These are phyloP conservation scores for Kalanchoe fedtschenkoi DNA, from an alignment of 164 flowering plant genomes.

Conservation along the genomic window DNA sequence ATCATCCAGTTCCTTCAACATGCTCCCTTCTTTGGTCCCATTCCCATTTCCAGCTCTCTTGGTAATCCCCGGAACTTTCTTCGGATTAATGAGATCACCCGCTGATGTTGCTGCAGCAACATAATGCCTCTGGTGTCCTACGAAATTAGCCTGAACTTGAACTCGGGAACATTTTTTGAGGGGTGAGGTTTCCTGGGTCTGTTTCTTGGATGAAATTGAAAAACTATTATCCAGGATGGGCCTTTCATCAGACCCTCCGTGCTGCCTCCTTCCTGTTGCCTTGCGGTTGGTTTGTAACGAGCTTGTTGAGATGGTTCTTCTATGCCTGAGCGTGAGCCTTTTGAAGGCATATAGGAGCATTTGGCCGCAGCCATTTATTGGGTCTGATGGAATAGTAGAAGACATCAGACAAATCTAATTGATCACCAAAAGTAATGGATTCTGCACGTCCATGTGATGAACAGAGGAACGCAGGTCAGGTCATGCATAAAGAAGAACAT, in stretches of 20 bases:
- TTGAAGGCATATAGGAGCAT: too few relatives aligned
- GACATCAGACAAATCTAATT: not conserved
- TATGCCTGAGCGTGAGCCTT: not conserved
- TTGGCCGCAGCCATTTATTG: not conserved
- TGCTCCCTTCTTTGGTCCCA: not conserved
- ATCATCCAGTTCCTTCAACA: too few relatives aligned
- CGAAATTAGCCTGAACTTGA: not conserved
- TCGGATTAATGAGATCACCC: not conserved
- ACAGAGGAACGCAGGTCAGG: too few relatives aligned
- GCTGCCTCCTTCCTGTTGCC: too few relatives aligned
- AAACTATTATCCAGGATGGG: too few relatives aligned
- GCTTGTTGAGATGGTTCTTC: not conserved
- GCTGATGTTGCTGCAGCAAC: not conserved
- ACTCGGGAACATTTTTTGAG: not conserved
- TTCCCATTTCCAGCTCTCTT: not conserved
- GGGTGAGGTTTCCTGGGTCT: not conserved
- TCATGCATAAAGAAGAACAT: too few relatives aligned
- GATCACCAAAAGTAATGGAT: not conserved
- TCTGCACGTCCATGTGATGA: too few relatives aligned
- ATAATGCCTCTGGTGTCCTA: not conserved
- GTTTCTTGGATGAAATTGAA: not conserved
- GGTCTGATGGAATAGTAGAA: not conserved
- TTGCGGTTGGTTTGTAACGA: not conserved
- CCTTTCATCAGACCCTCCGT: too few relatives aligned
- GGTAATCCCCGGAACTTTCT: not conserved